A percentile compares a stretch with the other conserved stretches of the same genome.
Conservation (phyloP, 2,329 filamentous ascomycete genomes). For the Capronia americana region DNA sequence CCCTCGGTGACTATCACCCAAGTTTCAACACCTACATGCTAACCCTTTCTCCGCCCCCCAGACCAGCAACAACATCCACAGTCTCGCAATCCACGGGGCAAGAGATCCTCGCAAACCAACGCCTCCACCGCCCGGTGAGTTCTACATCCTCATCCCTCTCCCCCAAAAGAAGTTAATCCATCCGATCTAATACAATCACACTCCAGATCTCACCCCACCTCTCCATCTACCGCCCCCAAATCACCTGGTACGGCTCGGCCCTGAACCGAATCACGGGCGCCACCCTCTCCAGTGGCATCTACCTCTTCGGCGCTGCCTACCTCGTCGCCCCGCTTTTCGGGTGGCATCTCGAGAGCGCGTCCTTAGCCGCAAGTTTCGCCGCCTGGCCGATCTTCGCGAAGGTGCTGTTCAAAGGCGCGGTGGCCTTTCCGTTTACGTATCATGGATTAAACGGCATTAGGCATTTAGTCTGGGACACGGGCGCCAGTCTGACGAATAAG, state of each 20-base stretch:
- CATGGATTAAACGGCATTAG: conserved; percentile 73
- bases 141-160: no score
- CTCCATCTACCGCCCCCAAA: conserved; percentile 80
- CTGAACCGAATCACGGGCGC: conserved; percentile 86
- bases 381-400: conserved; percentile 66
- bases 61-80: conserved; percentile 51
- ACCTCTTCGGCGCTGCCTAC: conserved; percentile 81
- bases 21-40: not conserved
- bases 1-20: not conserved
- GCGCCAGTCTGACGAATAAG: conserved; percentile 66
- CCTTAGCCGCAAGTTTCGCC: conserved; percentile 69
- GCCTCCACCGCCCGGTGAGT: conserved; percentile 70
- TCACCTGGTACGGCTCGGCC: conserved; percentile 80
- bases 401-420: conserved; percentile 62
- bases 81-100: conserved; percentile 61
- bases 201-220: conserved; percentile 75
- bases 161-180: not conserved
- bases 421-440: conserved; percentile 71
- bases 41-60: conserved; percentile 17
- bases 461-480: conserved; percentile 74
- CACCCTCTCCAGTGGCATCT: conserved; percentile 73
- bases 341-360: conserved; percentile 70
- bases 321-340: conserved; percentile 78
- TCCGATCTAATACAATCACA: not conserved
- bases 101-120: conserved; percentile 79